Evolutionary conservation across 345 rosid genomes (phyloP), one percentile per base, ranked within the genome.

Genomic region (Populus nigra): DNA sequence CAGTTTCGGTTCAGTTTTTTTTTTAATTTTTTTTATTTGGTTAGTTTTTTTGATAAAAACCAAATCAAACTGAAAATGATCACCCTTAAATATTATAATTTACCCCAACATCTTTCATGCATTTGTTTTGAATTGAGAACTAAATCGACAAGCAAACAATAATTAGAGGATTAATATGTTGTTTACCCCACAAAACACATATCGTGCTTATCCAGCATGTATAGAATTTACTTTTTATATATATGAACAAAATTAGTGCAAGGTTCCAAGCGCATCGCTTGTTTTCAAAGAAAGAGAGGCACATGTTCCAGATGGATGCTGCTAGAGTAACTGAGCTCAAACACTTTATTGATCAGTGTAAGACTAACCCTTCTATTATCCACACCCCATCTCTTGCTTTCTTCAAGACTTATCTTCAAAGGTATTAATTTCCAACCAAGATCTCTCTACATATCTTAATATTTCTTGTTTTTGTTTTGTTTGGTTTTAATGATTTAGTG

Each of bases 341-440:
- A 82, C 82, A 36, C 20, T 83, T 90, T 83, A 72, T 92, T 3
- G 78, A 85, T 13, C 82, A 70, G 39, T 89, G 96, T 89, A 85
- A 87, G 81, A 84, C 80, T n/a, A 77, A 91, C 71, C 94, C 93
- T 72, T 84, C 93, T 13, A 78, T 90, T 83, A 86, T 94, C 76
- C 86, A 88, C 62, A 79, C 85, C 35, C 91, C 98, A 50, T 86
- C 85, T 77, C 84, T 94, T 45, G 31, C 80, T 45, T 92, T 92
- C 92, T 90, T 91, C 92, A 92, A 86, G 69, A 78, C 89, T 2
- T 90, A 88, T 79, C 93, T 93, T 69, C 80, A 74, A 53, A 88
- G 96, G 98, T 90, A 25, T 20, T 47, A 7, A 20, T 68, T 39
- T 38, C 12, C 15, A 43, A 39, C 57, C 20, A 4, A 39, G 7